Percentiles rank a stretch among this genome's conserved stretches.
phyloP scores from a whole-genome alignment of 495 filamentous ascomycete genomes.

The Penicillium bialowiezense region DNA sequence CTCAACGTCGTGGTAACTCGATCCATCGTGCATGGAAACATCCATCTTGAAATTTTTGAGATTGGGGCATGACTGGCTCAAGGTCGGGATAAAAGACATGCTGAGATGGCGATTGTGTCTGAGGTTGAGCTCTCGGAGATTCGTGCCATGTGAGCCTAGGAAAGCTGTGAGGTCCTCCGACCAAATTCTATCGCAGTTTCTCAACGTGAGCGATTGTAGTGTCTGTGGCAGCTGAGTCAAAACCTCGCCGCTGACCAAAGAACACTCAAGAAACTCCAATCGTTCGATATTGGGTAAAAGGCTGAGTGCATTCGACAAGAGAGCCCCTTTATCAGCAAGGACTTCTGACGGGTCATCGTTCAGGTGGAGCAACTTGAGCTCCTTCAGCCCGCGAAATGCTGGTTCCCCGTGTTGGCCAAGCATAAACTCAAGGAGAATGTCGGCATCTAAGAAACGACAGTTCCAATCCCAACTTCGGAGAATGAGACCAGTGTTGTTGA shows the following conservation, averaged over 20 bases:
- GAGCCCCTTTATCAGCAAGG: conserved; percentile 35
- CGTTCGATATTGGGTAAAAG: conserved; percentile 58
- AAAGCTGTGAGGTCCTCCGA: conserved; percentile 57
- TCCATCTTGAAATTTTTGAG: conserved; percentile 72
- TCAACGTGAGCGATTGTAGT: conserved; percentile 63
- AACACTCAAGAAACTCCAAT: conserved; percentile 66
- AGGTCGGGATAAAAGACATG: conserved; percentile 61
- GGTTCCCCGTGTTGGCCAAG: conserved; percentile 51
- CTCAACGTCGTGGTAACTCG: conserved; percentile 62
- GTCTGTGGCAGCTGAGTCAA: conserved; percentile 59
- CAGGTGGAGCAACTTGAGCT: conserved; percentile 64
- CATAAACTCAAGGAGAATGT: conserved; percentile 50
- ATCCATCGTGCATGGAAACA: conserved; percentile 61
- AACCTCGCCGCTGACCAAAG: conserved; percentile 57
- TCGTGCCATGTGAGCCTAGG: conserved; percentile 57
- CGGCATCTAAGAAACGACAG: conserved; percentile 53
- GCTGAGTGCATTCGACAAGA: conserved; percentile 55
- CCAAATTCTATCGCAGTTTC: conserved; percentile 69
- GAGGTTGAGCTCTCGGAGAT: conserved; percentile 62
- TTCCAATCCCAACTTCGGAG: conserved; percentile 81
- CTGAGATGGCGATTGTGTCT: conserved; percentile 76
- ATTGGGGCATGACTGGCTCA: conserved; percentile 61
- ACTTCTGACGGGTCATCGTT: conserved; percentile 12
- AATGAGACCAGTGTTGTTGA: conserved; percentile 42
- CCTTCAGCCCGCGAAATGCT: conserved; percentile 57